Evolutionary conservation across 2,329 filamentous ascomycete species (phyloP).

Genomic region (Capronia americana): DNA sequence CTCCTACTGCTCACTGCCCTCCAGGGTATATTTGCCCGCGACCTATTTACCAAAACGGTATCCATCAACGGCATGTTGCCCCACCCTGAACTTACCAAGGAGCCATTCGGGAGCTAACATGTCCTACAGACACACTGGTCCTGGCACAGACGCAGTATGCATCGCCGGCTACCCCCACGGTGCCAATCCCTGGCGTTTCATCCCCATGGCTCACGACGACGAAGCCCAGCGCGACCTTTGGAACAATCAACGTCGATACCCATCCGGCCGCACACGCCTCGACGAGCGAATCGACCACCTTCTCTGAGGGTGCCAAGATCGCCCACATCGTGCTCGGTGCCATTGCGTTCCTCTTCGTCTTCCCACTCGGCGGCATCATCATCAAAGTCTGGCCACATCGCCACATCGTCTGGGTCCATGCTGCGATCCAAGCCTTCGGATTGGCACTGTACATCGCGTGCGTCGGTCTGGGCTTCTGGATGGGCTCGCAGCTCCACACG

Average conservation of each 20-base stretch:
- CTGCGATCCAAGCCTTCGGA: constrained; percentile 37
- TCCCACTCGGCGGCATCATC: constrained; percentile 42
- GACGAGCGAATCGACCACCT: background rate
- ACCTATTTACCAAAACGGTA: constrained; percentile 11
- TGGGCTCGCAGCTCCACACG: constrained; percentile 35
- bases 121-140: background rate
- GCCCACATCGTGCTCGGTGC: constrained; percentile 41
- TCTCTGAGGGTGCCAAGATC: constrained; percentile 28
- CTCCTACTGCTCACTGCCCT: constrained; percentile 10
- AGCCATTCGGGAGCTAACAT: constrained; percentile 5
- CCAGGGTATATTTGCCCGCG: constrained; percentile 18
- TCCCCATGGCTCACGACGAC: constrained; percentile 14
- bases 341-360: constrained; percentile 41
- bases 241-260: background rate
- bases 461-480: constrained; percentile 41
- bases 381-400: constrained; percentile 39
- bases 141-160: constrained; percentile 4
- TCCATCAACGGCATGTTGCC: constrained; percentile 19
- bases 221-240: background rate
- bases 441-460: constrained; percentile 39
- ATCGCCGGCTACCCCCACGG: constrained; percentile 19
- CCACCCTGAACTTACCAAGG: background rate
- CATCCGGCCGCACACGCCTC: background rate
- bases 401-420: constrained; percentile 39
- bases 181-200: constrained; percentile 13